Base-by-base conservation (phyloP, 176 grass and related monocot species). In the Poa annua region DNA sequence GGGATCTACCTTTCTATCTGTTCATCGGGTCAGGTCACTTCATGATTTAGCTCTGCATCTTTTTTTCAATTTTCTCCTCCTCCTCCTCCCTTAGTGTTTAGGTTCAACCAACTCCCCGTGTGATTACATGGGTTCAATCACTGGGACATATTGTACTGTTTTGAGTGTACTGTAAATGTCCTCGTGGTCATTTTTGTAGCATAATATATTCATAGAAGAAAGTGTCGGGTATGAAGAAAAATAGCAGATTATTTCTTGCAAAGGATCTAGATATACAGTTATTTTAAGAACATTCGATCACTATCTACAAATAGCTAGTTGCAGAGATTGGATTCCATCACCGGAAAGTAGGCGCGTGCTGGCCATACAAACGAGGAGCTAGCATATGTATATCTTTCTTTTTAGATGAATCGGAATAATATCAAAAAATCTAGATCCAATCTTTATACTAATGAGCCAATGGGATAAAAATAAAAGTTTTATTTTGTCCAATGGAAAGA, bases 1-100 rank as follows among this genome's bases (percentile, higher is more conserved):
- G 11, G 89, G 60, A 79, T 88, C 80, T 80, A 80, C 44, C 80
- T 72, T 87, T 91, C 55, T 81, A 91, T 91, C 85, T 54, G 52
- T 78, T 85, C 1, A 35, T 1, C 22, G 12, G 12, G 47, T 48
- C 5, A 10, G 36, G 81, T 91, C 72, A 38, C 81, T 66, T 89
- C 79, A 16, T 29, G 11, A 51, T 76, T 80, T 41, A 39, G 24
- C 72, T 87, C 34, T 20, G 87, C 83, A 86, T 90, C 49, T 11
- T 74, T 65, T 86, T 48, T 48, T 36, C 6, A 13, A 63, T 29
- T 47, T 42, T 24, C 13, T 70, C 15, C 49, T 50, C 12, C 14
- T 29, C 29, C 29, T 29, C 29, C 8, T 15, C 11, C 45, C 12
- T 62, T 29, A 25, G 59, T 62, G 59, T 62, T 62, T 62, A 2